Percentiles rank a stretch among this genome's conserved stretches.
These are phyloP conservation scores for Acanthamoeba triangularis DNA, from an alignment of 208 protist genomes.

Conservation along the genomic window DNA sequence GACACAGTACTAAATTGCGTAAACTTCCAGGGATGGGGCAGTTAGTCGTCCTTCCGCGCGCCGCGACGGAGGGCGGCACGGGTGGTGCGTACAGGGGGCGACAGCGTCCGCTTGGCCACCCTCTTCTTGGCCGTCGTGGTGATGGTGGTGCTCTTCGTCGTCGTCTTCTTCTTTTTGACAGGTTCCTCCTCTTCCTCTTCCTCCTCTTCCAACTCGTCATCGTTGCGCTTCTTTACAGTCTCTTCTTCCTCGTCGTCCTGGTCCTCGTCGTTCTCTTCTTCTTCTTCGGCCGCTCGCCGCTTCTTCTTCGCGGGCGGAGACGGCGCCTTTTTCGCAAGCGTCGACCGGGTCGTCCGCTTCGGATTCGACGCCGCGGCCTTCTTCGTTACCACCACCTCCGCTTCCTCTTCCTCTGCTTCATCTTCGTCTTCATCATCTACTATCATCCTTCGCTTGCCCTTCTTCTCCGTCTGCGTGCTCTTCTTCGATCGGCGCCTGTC, in stretches of 20 bases:
- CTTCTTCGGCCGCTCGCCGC: not conserved
- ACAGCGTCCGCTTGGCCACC: not conserved
- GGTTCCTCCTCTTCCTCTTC: too few species aligned
- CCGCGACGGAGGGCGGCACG: not conserved
- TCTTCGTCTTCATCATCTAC: not conserved
- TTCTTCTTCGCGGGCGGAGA: not conserved
- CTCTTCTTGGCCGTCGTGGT: not conserved
- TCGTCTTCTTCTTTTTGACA: too few species aligned
- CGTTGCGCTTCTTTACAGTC: not conserved
- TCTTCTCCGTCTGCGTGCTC: not conserved
- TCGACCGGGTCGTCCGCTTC: not conserved
- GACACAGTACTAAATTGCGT: too few species aligned
- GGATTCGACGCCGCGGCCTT: not conserved
- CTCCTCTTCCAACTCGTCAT: too few species aligned
- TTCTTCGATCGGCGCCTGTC: not conserved
- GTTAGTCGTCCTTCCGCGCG: too few species aligned
- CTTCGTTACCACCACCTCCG: not conserved
- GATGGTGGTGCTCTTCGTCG: too few species aligned
- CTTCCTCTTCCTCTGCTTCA: not conserved
- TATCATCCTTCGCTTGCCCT: not conserved
- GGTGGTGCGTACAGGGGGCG: not conserved
- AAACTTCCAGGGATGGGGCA: too few species aligned
- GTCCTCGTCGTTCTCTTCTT: not conserved
- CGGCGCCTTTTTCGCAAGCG: not conserved
- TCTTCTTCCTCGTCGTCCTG: too few species aligned